phyloP scores from a whole-genome alignment of 2,329 filamentous ascomycete genomes.

The Dendrostoma leiphaemia region DNA sequence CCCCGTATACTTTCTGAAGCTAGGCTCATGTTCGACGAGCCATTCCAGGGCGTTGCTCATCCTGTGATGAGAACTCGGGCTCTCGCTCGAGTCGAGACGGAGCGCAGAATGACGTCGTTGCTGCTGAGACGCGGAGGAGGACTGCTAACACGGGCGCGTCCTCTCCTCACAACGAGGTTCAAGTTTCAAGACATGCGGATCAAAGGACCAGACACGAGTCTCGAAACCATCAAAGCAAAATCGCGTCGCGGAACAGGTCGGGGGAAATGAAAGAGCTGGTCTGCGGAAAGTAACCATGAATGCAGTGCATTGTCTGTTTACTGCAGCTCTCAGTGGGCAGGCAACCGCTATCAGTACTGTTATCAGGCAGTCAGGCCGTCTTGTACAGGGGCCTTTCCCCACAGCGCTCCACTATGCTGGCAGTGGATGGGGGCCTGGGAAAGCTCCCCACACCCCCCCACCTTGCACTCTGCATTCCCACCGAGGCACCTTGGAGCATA shows the following conservation, averaged over 20 bases:
- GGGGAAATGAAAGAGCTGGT: neutral
- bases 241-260: neutral
- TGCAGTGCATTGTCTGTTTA: neutral
- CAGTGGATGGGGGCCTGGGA: too few relatives aligned
- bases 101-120: conserved; percentile 23
- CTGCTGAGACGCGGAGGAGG: neutral
- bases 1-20: conserved; percentile 27
- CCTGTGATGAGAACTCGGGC: conserved; percentile 1
- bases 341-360: neutral
- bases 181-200: neutral
- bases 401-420: too few relatives aligned
- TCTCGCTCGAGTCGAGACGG: neutral
- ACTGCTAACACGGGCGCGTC: neutral
- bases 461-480: too few relatives aligned
- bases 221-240: neutral
- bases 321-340: neutral
- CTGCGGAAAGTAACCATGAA: neutral
- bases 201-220: neutral
- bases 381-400: too few relatives aligned
- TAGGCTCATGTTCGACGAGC: conserved; percentile 29
- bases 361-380: neutral
- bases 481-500: too few relatives aligned
- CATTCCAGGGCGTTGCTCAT: conserved; percentile 24
- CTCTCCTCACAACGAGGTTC: neutral
- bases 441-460: too few relatives aligned